These are phyloP conservation scores for Diddensiella caesifluorescens DNA, from an alignment of 805 yeast genomes.

Conservation along the genomic window DNA sequence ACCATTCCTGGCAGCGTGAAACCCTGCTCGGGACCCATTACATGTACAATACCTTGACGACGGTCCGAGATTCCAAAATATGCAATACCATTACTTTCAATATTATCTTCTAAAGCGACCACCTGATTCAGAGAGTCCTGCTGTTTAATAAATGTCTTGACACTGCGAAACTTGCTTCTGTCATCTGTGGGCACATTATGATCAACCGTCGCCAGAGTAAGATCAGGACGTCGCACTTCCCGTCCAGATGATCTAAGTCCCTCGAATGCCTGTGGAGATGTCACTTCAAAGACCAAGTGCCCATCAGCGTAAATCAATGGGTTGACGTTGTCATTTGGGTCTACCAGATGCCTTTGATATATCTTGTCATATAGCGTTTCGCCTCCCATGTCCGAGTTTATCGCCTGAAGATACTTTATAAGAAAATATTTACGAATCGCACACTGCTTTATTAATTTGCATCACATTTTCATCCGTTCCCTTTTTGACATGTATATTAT, in stretches of 20 bases:
- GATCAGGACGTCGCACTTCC: conserved; percentile 78
- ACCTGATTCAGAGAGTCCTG: conserved; percentile 90
- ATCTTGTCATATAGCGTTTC: conserved; percentile 91
- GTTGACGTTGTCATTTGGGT: conserved; percentile 74
- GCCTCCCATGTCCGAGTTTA: no score
- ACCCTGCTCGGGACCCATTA: conserved; percentile 98
- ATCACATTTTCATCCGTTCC: no score
- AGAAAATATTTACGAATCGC: no score
- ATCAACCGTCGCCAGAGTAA: conserved; percentile 90
- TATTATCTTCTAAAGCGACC: conserved; percentile 85
- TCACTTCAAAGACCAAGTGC: conserved; percentile 95
- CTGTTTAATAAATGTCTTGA: conserved; percentile 76
- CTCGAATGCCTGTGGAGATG: conserved; percentile 98
- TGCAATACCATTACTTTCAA: conserved; percentile 78
- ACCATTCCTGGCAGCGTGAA: conserved; percentile 97
- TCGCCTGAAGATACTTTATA: no score
- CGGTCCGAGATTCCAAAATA: conserved; percentile 91
- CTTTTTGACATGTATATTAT: no score
- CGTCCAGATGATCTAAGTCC: conserved; percentile 85
- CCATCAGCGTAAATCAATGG: conserved; percentile 86
- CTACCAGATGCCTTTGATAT: conserved; percentile 88
- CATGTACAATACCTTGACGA: conserved; percentile 97
- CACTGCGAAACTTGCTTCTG: conserved; percentile 64
- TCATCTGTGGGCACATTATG: conserved; percentile 94
- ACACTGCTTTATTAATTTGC: no score